These are phyloP conservation scores for Phytopythium montanum DNA, from an alignment of 352 stramenopile genomes.

Conservation along the genomic window DNA sequence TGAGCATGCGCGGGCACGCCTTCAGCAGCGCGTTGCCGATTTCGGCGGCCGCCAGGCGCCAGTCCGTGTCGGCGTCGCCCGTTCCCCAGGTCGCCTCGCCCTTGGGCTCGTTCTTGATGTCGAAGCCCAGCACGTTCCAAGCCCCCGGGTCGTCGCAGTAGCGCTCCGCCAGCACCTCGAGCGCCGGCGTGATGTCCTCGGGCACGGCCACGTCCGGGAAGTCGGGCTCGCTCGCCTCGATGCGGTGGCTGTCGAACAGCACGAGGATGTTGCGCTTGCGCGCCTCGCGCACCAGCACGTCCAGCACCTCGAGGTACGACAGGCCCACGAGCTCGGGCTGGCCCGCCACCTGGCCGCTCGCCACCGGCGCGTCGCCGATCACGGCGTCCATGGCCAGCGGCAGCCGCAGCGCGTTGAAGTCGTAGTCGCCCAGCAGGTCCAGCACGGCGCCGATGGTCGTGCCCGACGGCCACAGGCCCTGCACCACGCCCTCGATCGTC, in stretches of 20 bases:
- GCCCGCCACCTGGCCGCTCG: conserved; percentile 41
- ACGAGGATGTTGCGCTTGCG: conserved; percentile 66
- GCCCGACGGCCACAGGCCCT: conserved; percentile 63
- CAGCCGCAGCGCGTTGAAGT: conserved; percentile 59
- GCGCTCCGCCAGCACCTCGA: conserved; percentile 47
- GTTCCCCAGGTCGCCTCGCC: conserved; percentile 62
- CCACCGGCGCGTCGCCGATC: conserved; percentile 39
- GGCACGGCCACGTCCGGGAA: conserved; percentile 58
- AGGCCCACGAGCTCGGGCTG: conserved; percentile 34
- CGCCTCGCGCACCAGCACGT: conserved; percentile 47
- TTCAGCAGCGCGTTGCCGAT: conserved; percentile 69
- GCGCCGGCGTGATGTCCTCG: conserved; percentile 46
- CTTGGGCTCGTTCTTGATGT: conserved; percentile 82
- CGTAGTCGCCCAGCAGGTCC: conserved; percentile 39
- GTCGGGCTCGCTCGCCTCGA: conserved; percentile 45
- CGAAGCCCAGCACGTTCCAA: conserved; percentile 74
- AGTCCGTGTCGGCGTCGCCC: conserved; percentile 60
- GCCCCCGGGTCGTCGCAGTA: conserved; percentile 57
- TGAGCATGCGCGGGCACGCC: conserved; percentile 51
- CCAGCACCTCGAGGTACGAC: conserved; percentile 59
- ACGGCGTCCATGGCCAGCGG: conserved; percentile 69
- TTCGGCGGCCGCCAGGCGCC: conserved; percentile 49
- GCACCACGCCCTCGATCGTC: conserved; percentile 51
- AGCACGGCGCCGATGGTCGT: conserved; percentile 49
- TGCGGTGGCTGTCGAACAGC: conserved; percentile 66